Conservation (phyloP, 768 basidiomycete genomes). For the Phylloporus sp. region DNA sequence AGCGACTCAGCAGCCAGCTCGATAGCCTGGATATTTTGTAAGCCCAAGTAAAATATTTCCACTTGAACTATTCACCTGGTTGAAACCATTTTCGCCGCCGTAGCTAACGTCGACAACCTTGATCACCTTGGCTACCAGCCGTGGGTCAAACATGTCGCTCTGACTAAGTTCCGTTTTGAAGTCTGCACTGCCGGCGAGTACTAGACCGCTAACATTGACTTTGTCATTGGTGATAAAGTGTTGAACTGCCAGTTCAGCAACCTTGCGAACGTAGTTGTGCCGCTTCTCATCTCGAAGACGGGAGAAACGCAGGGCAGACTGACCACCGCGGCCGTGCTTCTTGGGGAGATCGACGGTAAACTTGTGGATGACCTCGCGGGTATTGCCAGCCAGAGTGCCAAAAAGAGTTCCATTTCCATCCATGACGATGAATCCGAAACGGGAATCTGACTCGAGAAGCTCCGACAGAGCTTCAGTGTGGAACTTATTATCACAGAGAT, state of each 20-base stretch:
- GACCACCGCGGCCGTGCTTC: constrained; percentile 99
- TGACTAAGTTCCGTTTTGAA: constrained; percentile 98
- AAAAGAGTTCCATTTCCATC: constrained; percentile 97
- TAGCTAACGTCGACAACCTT: constrained; percentile 99
- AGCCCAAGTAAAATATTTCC: not conserved
- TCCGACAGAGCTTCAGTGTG: constrained; percentile 97
- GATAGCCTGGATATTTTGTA: constrained; percentile 60
- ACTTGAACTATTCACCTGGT: constrained; percentile 60
- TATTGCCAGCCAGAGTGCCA: constrained; percentile 93
- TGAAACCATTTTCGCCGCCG: constrained; percentile 98
- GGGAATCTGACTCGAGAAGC: constrained; percentile 92
- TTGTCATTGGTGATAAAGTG: constrained; percentile 98
- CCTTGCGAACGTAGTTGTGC: constrained; percentile 99
- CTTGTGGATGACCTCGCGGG: constrained; percentile 95
- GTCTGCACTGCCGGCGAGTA: constrained; percentile 95
- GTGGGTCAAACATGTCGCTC: constrained; percentile 92
- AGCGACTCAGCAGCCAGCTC: constrained; percentile 95
- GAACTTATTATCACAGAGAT: constrained; percentile 99
- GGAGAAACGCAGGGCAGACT: constrained; percentile 98
- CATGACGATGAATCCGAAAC: constrained; percentile 99
- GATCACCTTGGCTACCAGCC: constrained; percentile 87
- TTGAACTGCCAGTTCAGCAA: constrained; percentile 94
- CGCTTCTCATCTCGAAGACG: constrained; percentile 98
- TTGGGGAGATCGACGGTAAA: constrained; percentile 99
- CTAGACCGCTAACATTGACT: constrained; percentile 94